phyloP scores from a whole-genome alignment of 495 filamentous ascomycete genomes.

The Chaetomium tenue region DNA sequence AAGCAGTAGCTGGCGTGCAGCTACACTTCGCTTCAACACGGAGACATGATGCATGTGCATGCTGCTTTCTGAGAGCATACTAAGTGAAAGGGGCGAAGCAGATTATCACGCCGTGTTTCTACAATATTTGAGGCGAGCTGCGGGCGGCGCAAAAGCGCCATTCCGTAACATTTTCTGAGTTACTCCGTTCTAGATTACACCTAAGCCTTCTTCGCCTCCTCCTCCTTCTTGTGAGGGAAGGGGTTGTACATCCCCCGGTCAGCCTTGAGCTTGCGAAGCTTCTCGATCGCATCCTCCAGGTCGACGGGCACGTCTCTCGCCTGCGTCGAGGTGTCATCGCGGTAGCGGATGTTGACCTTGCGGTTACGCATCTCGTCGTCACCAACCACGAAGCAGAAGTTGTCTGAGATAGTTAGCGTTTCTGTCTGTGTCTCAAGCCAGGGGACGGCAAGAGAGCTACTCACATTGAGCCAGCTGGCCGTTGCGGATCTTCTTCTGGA shows the following conservation, averaged over 20 bases:
- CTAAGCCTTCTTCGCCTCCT: constrained; percentile 10
- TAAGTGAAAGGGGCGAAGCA: too few species aligned
- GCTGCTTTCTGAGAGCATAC: too few species aligned
- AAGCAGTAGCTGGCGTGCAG: too few species aligned
- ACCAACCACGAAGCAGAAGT: constrained; percentile 64
- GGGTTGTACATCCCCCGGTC: constrained; percentile 41
- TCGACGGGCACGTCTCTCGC: constrained; percentile 63
- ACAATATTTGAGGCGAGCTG: background rate
- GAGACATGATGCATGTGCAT: background rate
- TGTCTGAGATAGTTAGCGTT: constrained; percentile 37
- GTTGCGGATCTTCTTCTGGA: constrained; percentile 93
- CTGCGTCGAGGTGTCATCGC: constrained; percentile 82
- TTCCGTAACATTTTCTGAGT: background rate
- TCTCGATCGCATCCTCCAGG: constrained; percentile 72
- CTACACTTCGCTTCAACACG: background rate
- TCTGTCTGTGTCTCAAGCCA: background rate
- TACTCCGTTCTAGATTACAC: constrained; percentile 1
- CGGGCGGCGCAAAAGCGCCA: background rate
- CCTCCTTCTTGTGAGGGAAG: constrained; percentile 35
- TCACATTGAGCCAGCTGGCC: constrained; percentile 89
- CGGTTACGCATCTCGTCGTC: constrained; percentile 73
- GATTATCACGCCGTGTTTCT: too few species aligned
- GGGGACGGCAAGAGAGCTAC: constrained; percentile 37
- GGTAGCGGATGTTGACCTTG: constrained; percentile 84
- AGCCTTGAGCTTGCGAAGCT: constrained; percentile 67